Percentiles rank a stretch among this genome's conserved stretches.
Conservation (phyloP, 441 rosid genomes). For the Arabidopsis lyrata region DNA sequence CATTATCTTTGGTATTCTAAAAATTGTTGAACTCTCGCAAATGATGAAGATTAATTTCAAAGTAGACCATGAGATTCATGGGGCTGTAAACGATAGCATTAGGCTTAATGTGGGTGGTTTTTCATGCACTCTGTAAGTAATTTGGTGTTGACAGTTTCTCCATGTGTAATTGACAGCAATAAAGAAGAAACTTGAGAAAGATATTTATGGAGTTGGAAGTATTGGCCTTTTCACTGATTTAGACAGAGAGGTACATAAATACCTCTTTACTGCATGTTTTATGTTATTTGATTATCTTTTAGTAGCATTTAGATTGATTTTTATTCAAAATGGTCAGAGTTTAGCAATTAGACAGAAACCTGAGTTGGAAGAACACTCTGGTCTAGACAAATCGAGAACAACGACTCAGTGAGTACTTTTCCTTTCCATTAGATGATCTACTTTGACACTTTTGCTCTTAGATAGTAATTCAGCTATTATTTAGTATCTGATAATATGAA, state of each 20-base stretch:
- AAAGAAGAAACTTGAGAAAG: slow-evolving; percentile 81
- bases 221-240: slow-evolving; percentile 66
- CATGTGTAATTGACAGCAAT: slow-evolving; percentile 58
- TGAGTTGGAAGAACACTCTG: slow-evolving; percentile 83
- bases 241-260: slow-evolving; percentile 64
- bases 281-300: slow-evolving; percentile 16
- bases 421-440: slow-evolving; percentile 19
- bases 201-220: slow-evolving; percentile 80
- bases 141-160: slow-evolving; percentile 26
- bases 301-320: neutral
- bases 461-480: neutral
- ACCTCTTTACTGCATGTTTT: slow-evolving; percentile 13
- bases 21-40: neutral
- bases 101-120: slow-evolving; percentile 25
- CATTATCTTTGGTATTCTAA: slow-evolving; percentile 1
- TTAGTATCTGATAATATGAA: neutral
- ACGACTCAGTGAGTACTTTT: slow-evolving; percentile 66
- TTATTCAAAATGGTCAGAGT: slow-evolving; percentile 54
- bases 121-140: slow-evolving; percentile 6
- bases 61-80: neutral
- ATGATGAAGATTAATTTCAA: slow-evolving; percentile 8
- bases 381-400: slow-evolving; percentile 72
- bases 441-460: slow-evolving; percentile 1
- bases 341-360: slow-evolving; percentile 82
- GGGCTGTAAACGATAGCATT: slow-evolving; percentile 5